Evolutionary conservation across 371 early-diverging fungal species (phyloP).

Genomic region (Mortierella sp.): DNA sequence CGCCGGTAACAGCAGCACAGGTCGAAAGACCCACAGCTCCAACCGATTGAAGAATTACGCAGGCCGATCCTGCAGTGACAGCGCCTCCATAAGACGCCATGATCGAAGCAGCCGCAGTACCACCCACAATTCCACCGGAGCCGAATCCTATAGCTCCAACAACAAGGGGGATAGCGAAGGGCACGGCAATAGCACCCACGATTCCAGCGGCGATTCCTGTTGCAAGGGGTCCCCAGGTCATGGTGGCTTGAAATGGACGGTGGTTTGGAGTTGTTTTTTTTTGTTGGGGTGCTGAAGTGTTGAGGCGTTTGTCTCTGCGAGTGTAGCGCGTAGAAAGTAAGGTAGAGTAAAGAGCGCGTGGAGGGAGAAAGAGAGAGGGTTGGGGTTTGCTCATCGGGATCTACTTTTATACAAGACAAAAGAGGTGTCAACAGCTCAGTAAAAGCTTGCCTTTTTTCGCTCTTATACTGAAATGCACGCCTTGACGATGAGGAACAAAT

Average conservation of each 20-base stretch:
- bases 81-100: conserved; percentile 40
- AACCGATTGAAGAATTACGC: conserved; percentile 27
- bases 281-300: not conserved
- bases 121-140: conserved; percentile 18
- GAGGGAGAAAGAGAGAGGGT: not conserved
- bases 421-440: too few species aligned
- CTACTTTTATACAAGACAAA: too few species aligned
- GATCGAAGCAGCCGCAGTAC: conserved; percentile 15
- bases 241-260: not conserved
- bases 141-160: conserved; percentile 18
- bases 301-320: too few species aligned
- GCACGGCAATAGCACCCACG: not conserved
- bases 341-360: too few species aligned
- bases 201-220: not conserved
- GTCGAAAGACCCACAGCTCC: conserved; percentile 24
- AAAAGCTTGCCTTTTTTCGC: too few species aligned
- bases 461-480: too few species aligned
- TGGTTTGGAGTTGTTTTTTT: not conserved
- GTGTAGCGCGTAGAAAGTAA: not conserved
- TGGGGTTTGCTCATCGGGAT: too few species aligned
- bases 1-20: not conserved
- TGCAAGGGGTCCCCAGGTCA: not conserved
- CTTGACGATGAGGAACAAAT: too few species aligned
- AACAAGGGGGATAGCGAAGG: not conserved
- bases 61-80: conserved; percentile 20